Conservation (phyloP, 768 basidiomycete genomes). For the Hysterangium stoloniferum region DNA sequence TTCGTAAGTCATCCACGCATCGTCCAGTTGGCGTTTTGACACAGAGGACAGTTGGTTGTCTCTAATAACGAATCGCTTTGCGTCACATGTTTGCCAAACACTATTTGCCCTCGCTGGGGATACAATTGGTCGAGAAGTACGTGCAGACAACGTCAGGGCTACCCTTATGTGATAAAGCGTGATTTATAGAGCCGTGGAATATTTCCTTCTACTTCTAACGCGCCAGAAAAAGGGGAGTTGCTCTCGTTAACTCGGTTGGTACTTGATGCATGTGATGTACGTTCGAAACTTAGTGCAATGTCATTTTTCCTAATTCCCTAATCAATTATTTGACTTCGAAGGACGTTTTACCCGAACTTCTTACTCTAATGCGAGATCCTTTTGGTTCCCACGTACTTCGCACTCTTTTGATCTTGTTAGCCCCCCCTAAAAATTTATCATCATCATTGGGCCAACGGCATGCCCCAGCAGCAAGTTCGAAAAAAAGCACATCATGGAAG, state of each 20-base stretch:
- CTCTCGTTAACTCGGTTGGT: slow-evolving; percentile 56
- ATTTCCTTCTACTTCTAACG: slow-evolving; percentile 38
- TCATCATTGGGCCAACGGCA: slow-evolving; percentile 28
- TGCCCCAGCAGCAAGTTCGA: slow-evolving; percentile 53
- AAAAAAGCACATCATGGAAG: slow-evolving; percentile 78
- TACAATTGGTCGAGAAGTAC: slow-evolving; percentile 64
- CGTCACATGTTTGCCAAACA: slow-evolving; percentile 93
- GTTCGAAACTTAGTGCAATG: slow-evolving; percentile 27
- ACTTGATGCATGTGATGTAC: slow-evolving; percentile 57
- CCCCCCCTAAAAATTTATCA: slow-evolving; percentile 40
- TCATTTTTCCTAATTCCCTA: slow-evolving; percentile 16
- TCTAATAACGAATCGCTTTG: slow-evolving; percentile 76
- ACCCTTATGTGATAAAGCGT: neutral
- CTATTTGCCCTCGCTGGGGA: slow-evolving; percentile 59
- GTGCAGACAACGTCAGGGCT: slow-evolving; percentile 9
- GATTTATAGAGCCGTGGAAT: slow-evolving; percentile 43
- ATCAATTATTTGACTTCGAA: slow-evolving; percentile 21
- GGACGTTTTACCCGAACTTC: slow-evolving; percentile 64
- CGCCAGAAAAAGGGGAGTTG: slow-evolving; percentile 53
- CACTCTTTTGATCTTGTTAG: slow-evolving; percentile 69
- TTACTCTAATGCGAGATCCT: slow-evolving; percentile 67
- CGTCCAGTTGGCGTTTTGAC: slow-evolving; percentile 7
- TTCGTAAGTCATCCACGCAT: slow-evolving; percentile 54
- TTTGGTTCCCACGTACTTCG: slow-evolving; percentile 91
- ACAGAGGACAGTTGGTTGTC: slow-evolving; percentile 44